These are phyloP conservation scores for Cryptosporidium sp. DNA, from an alignment of 169 alveolate genomes.

Conservation along the genomic window DNA sequence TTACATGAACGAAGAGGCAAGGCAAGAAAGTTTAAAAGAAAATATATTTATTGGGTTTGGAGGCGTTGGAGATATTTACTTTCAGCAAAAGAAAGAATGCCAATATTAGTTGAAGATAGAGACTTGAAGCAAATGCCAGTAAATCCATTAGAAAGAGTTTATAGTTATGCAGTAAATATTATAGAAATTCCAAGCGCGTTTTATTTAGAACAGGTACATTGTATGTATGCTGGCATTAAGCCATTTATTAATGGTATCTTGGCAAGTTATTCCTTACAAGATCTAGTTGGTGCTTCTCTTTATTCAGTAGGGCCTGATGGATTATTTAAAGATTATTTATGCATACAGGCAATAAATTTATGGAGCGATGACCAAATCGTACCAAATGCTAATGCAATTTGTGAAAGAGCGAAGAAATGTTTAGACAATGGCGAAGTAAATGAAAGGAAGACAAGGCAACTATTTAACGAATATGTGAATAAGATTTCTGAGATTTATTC, in stretches of 20 bases:
- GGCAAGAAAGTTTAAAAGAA: constrained; percentile 57
- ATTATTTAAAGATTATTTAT: constrained; percentile 21
- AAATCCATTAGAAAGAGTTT: constrained; percentile 72
- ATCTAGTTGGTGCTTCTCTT: constrained; percentile 55
- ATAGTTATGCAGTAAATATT: constrained; percentile 30
- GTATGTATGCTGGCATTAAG: constrained; percentile 54
- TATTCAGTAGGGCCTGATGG: constrained; percentile 16
- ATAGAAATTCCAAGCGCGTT: constrained; percentile 39
- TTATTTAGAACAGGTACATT: constrained; percentile 45
- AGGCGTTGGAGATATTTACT: constrained; percentile 64
- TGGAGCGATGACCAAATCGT: constrained; percentile 75
- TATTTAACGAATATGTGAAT: constrained; percentile 4
- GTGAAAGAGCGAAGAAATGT: constrained; percentile 41
- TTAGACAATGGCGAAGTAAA: constrained; percentile 13
- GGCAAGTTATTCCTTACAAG: constrained; percentile 62
- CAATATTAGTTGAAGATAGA: constrained; percentile 50
- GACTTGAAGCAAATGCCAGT: constrained; percentile 33
- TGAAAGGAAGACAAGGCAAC: not conserved
- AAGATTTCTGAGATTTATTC: constrained; percentile 13
- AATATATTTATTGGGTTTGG: constrained; percentile 44
- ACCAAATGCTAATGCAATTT: constrained; percentile 44
- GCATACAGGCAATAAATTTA: constrained; percentile 67
- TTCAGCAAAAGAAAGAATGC: constrained; percentile 74
- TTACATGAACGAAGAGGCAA: constrained; percentile 50
- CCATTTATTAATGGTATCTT: constrained; percentile 63